A percentile compares a stretch with the other conserved stretches of the same genome.
Conservation (phyloP, 768 basidiomycete genomes). For the Rubroboletus satanas region DNA sequence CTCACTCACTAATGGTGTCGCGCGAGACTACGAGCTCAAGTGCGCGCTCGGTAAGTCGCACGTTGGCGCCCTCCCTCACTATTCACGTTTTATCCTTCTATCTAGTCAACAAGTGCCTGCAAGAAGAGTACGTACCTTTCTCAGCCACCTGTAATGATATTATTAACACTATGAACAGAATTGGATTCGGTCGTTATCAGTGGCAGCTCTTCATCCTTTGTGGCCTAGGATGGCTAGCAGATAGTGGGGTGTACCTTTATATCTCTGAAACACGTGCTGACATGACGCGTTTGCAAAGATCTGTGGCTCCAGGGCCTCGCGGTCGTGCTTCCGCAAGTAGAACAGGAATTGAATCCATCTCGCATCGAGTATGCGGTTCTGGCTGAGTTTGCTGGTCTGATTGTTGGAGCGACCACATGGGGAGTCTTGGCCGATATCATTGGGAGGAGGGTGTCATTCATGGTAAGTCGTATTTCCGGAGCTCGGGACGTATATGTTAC, state of each 20-base stretch:
- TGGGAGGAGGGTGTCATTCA: slow-evolving; percentile 45
- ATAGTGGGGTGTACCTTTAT: slow-evolving; percentile 34
- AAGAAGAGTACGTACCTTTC: slow-evolving; percentile 38
- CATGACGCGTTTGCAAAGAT: slow-evolving; percentile 8
- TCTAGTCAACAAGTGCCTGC: slow-evolving; percentile 44
- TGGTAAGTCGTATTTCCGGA: slow-evolving; percentile 15
- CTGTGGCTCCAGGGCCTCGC: slow-evolving; percentile 47
- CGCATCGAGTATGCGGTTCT: slow-evolving; percentile 45
- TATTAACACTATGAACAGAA: slow-evolving; percentile 26
- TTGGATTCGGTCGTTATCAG: slow-evolving; percentile 50
- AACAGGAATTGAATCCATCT: slow-evolving; percentile 40
- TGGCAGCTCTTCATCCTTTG: slow-evolving; percentile 44
- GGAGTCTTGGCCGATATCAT: slow-evolving; percentile 48
- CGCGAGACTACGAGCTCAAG: slow-evolving; percentile 32
- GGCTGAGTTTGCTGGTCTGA: slow-evolving; percentile 45
- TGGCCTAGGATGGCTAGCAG: slow-evolving; percentile 48
- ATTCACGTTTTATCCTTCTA: background rate
- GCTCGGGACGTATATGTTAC: background rate
- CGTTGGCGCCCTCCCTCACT: background rate
- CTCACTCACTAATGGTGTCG: slow-evolving; percentile 23
- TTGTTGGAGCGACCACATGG: slow-evolving; percentile 48
- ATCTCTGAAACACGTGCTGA: slow-evolving; percentile 23
- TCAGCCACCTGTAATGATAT: slow-evolving; percentile 1
- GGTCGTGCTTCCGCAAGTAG: slow-evolving; percentile 42
- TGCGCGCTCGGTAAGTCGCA: slow-evolving; percentile 28